phyloP scores from a whole-genome alignment of 352 stramenopile species.

The Phytopythium ostracodes region DNA sequence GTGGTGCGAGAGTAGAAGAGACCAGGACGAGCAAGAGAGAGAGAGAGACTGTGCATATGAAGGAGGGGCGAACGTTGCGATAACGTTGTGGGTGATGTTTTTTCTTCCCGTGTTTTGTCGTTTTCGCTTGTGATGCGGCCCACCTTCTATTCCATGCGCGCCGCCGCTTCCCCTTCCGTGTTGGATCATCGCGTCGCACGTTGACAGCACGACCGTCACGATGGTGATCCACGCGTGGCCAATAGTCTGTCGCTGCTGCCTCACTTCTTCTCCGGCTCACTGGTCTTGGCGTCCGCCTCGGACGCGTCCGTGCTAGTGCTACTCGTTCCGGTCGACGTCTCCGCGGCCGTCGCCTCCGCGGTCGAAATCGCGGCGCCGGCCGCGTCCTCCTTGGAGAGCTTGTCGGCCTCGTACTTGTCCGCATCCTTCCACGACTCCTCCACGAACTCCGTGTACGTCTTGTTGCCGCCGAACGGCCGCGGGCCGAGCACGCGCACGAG shows the following conservation, averaged over 20 bases:
- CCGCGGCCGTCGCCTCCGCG: slow-evolving; percentile 10
- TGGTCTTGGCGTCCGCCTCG: slow-evolving; percentile 18
- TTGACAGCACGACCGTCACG: neutral
- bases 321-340: slow-evolving; percentile 17
- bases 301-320: slow-evolving; percentile 16
- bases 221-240: slow-evolving; percentile 6
- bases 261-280: slow-evolving; percentile 24
- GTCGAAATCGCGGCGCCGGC: neutral
- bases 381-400: slow-evolving; percentile 29
- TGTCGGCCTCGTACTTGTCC: slow-evolving; percentile 77
- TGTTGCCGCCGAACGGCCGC: slow-evolving; percentile 92
- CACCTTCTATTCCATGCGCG: neutral
- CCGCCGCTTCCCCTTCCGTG: neutral
- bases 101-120: neutral
- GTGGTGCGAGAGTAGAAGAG: slow-evolving; percentile 2
- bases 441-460: slow-evolving; percentile 96
- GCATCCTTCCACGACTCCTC: slow-evolving; percentile 86
- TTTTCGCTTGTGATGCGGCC: neutral
- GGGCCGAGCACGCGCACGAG: slow-evolving; percentile 94
- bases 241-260: neutral
- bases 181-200: neutral
- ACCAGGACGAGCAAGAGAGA: neutral
- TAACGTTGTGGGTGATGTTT: neutral
- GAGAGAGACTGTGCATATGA: neutral
- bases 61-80: neutral